Base-by-base conservation (phyloP, 257 asterid genomes). In the Handroanthus guayacan region DNA sequence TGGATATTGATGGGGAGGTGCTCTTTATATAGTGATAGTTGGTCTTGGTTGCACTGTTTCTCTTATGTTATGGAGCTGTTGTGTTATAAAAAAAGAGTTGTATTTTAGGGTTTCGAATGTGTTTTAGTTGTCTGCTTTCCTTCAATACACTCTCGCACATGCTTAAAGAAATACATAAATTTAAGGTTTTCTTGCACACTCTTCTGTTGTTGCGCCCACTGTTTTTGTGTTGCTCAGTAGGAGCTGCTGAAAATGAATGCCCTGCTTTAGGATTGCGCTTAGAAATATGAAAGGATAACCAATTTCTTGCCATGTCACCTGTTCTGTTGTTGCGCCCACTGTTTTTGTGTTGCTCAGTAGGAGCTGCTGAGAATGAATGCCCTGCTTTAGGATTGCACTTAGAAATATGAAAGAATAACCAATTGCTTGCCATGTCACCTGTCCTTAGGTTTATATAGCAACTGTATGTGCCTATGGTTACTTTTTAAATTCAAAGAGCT, bases 361-460 rank as follows among this genome's bases (percentile, higher is more conserved):
- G 56, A 11, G 68, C 31, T 17, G 34, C 65, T 11, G 57, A 38
- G 31, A 51, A 11, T 36, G 47, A 75, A n/a, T 45, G 37, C 60
- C 38, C 60, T 43, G 47, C 31, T 17, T 20, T 43, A 72, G 45
- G 18, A 51, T 51, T 16, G 18, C 57, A 51, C 20, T 36, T 56
- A 11, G 44, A 37, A 44, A n/a, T 54, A 54, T 54, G 36, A 72
- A 72, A 57, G 20, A 6, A 16, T 54, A n/a, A n/a, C 25, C 18
- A 16, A 2, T 41, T 41, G 5, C 16, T 54, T 54, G 44, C 3
- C 67, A 36, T 44, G 14, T 56, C 45, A 47, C 3, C 11, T 31
- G 54, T 58, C 43, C 58, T 31, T 68, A 44, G 80, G 54, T 75
- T 14, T 67, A 57, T 34, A 37, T 9, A 67, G 56, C 61, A 75